These are phyloP conservation scores for Tricholoma furcatifolium DNA, from an alignment of 768 basidiomycete genomes.

Conservation along the genomic window DNA sequence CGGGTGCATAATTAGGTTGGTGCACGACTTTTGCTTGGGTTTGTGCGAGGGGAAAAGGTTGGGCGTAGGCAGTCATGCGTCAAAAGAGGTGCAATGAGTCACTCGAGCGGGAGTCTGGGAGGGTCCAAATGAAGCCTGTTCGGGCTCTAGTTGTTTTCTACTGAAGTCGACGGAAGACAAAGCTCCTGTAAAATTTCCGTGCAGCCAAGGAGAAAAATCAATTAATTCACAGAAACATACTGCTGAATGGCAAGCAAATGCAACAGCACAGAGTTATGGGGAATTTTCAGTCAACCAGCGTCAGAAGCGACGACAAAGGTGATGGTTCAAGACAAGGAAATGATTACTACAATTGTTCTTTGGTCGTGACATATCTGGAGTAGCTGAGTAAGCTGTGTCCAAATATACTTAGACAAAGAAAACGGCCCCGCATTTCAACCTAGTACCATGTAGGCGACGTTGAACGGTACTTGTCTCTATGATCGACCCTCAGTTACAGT, in stretches of 20 bases:
- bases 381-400: constrained; percentile 1
- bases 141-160: constrained; percentile 5
- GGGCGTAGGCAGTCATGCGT: constrained; percentile 60
- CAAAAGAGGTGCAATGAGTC: constrained; percentile 22
- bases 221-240: constrained; percentile 18
- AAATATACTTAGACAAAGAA: too few relatives aligned
- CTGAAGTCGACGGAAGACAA: not conserved
- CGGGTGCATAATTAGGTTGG: constrained; percentile 65
- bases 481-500: too few relatives aligned
- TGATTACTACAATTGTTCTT: not conserved
- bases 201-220: constrained; percentile 11
- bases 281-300: not conserved
- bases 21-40: constrained; percentile 51
- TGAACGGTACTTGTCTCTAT: too few relatives aligned
- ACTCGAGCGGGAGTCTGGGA: constrained; percentile 20
- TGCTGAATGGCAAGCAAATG: constrained; percentile 5
- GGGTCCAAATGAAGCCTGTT: not conserved
- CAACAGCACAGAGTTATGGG: constrained; percentile 4
- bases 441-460: too few relatives aligned
- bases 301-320: constrained; percentile 12
- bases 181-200: constrained; percentile 17
- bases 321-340: constrained; percentile 10
- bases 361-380: not conserved
- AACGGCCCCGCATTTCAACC: too few relatives aligned
- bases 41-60: constrained; percentile 78